These are phyloP conservation scores for Tripterygium wilfordii DNA, from an alignment of 177 flowering plant species.

Conservation along the genomic window DNA sequence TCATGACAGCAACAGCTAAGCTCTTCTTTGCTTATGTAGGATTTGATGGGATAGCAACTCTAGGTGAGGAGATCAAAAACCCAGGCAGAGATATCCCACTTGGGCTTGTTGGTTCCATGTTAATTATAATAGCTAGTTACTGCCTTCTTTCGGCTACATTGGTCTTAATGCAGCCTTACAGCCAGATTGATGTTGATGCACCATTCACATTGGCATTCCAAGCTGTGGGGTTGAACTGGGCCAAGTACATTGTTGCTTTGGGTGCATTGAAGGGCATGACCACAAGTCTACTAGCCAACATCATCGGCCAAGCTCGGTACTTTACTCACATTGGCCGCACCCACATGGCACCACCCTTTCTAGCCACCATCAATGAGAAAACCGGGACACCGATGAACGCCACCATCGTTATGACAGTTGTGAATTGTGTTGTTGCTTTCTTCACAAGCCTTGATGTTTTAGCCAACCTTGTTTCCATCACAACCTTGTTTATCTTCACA, in stretches of 20 bases:
- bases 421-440: conserved; percentile 22
- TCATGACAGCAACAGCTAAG: conserved; percentile 23
- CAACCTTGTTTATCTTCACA: conserved; percentile 27
- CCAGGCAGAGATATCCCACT: conserved; percentile 33
- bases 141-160: conserved; percentile 21
- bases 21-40: conserved; percentile 22
- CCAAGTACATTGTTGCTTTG: conserved; percentile 28
- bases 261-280: conserved; percentile 44
- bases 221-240: conserved; percentile 28
- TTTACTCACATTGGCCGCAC: conserved; percentile 35
- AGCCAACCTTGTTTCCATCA: conserved; percentile 27
- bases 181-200: conserved; percentile 21
- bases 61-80: conserved; percentile 36
- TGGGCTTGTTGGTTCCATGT: conserved; percentile 35
- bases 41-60: conserved; percentile 32
- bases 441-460: conserved; percentile 29
- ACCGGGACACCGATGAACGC: conserved; percentile 33
- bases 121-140: conserved; percentile 15
- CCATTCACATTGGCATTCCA: conserved; percentile 29
- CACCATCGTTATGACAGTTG: conserved; percentile 19
- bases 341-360: conserved; percentile 30
- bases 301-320: conserved; percentile 31
- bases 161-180: conserved; percentile 26
- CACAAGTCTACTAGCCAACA: conserved; percentile 23
- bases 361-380: conserved; percentile 18